Evolutionary conservation across 306 rosid genomes (phyloP), one percentile per base, ranked within the genome.

Genomic region (Biancaea sappan): DNA sequence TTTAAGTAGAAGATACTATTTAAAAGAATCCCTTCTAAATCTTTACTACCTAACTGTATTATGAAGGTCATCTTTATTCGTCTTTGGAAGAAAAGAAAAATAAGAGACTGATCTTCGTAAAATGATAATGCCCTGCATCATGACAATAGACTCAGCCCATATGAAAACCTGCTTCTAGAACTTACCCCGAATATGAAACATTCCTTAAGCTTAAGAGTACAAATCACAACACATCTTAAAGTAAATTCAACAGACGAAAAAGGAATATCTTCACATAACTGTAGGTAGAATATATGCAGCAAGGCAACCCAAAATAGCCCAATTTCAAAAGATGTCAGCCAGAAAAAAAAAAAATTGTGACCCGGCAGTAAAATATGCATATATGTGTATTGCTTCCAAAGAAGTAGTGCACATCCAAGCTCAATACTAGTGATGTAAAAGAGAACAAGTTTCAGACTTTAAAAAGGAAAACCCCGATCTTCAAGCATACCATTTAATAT

Each of bases 401-500:
- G n/a, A n/a, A n/a, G n/a, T n/a, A n/a, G n/a, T n/a, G n/a, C n/a
- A n/a, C n/a, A n/a, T n/a, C n/a, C 5, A 31, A 31, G 34, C 34
- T 31, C 34, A 31, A 31, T 2, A 31, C 2, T 31, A 31, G 2
- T 31, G n/a, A n/a, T 35, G 8, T 35, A 53, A 3, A 32, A 26
- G 26, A 38, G 4, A 61, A 37, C 21, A 26, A 0, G 0, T 10
- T 62, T 24, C 63, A 63, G 2, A 16, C 41, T 31, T 5, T 5
- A 35, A 3, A 62, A n/a, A 14, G 0, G 3, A 72, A 71, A 79
- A 47, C 22, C 79, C 66, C 60, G 58, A 73, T 28, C 41, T 47
- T 37, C 6, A 8, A 8, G 1, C 3, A 44, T 56, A 34, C 25
- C 12, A 44, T 31, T 63, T 2, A 1, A 2, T 35, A 35, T 2